Percentiles rank a stretch among this genome's conserved stretches.
These are phyloP conservation scores for Hygrophorus russula DNA, from an alignment of 768 basidiomycete genomes.

Conservation along the genomic window DNA sequence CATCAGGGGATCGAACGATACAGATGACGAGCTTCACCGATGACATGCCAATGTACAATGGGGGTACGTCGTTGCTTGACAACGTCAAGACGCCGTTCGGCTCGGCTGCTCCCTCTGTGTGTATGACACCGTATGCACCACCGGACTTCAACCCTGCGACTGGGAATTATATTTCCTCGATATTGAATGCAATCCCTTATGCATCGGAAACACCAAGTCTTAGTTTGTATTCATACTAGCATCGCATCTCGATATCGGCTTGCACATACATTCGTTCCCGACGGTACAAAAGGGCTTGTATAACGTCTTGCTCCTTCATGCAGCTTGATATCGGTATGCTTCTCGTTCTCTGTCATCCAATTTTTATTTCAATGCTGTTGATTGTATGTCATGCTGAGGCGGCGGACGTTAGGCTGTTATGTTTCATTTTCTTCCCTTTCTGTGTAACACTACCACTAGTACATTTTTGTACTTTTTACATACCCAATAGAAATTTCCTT, in stretches of 20 bases:
- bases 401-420: too few species aligned
- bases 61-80: background rate
- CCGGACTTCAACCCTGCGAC: too few species aligned
- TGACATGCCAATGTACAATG: constrained; percentile 17
- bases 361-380: too few species aligned
- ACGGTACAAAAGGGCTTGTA: background rate
- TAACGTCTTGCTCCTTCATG: background rate
- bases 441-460: constrained; percentile 1
- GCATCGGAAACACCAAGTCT: too few species aligned
- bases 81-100: background rate
- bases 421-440: too few species aligned
- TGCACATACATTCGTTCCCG: background rate
- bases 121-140: too few species aligned
- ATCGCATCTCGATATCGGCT: background rate
- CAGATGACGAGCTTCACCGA: constrained; percentile 47
- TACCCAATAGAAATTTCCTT: constrained; percentile 2
- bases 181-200: too few species aligned
- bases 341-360: background rate
- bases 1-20: constrained; percentile 41
- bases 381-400: too few species aligned
- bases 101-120: background rate
- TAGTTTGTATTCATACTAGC: background rate
- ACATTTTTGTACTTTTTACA: constrained; percentile 8
- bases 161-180: too few species aligned
- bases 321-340: constrained; percentile 1